phyloP scores from a whole-genome alignment of 805 yeast genomes.

The Ogataea saltuana region DNA sequence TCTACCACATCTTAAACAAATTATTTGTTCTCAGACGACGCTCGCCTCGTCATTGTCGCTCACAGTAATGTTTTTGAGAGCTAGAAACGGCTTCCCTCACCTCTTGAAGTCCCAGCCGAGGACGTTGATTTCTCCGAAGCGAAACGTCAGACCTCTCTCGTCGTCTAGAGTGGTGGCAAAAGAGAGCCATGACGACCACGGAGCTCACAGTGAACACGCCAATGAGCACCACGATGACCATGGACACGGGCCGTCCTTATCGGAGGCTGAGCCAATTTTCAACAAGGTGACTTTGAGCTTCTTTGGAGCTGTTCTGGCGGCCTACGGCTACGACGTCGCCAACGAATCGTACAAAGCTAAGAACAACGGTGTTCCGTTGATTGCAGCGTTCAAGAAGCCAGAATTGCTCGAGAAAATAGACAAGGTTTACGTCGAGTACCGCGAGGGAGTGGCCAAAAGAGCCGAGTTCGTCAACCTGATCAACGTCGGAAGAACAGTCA shows the following conservation, averaged over 20 bases:
- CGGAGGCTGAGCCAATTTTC: slow-evolving; percentile 33
- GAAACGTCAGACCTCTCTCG: slow-evolving; percentile 2
- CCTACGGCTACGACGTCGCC: slow-evolving; percentile 47
- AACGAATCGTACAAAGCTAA: slow-evolving; percentile 52
- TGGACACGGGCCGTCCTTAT: slow-evolving; percentile 24
- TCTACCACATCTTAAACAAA: too few species aligned
- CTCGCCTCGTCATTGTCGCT: background rate
- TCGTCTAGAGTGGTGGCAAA: slow-evolving; percentile 1
- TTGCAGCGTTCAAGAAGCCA: slow-evolving; percentile 22
- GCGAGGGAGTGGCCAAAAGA: slow-evolving; percentile 26
- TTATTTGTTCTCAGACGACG: too few species aligned
- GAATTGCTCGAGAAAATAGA: slow-evolving; percentile 23
- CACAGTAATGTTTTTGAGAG: background rate
- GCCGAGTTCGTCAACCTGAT: slow-evolving; percentile 24
- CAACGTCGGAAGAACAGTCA: slow-evolving; percentile 18
- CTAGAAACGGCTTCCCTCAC: too few species aligned
- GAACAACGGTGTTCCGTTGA: slow-evolving; percentile 36
- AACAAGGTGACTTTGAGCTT: slow-evolving; percentile 28
- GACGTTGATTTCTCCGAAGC: background rate
- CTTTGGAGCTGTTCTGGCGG: slow-evolving; percentile 22
- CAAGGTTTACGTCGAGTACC: slow-evolving; percentile 24
- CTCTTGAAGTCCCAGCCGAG: too few species aligned
- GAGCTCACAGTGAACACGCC: slow-evolving; percentile 16
- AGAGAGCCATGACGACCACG: slow-evolving; percentile 9
- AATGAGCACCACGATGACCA: slow-evolving; percentile 17